A percentile compares a stretch with the other conserved stretches of the same genome.
These are phyloP conservation scores for Chaetomium fimeti DNA, from an alignment of 495 filamentous ascomycete genomes.

Conservation along the genomic window DNA sequence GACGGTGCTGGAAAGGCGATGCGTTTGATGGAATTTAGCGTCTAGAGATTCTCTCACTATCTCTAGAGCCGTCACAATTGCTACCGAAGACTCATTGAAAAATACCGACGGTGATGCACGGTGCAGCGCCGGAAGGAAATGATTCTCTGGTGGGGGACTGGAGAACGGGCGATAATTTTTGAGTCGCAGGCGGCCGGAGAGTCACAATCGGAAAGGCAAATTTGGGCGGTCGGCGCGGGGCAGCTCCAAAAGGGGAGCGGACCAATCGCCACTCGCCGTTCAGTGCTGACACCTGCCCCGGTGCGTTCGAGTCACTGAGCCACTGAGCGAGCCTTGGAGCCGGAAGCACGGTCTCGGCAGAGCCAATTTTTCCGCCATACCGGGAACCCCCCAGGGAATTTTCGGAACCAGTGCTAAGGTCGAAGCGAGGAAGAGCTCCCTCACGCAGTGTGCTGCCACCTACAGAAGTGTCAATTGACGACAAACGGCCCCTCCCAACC, in stretches of 20 bases:
- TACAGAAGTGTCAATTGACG: conserved; percentile 46
- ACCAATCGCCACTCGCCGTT: conserved; percentile 25
- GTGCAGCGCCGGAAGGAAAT: conserved; percentile 24
- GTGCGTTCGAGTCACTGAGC: not conserved
- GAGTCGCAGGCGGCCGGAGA: conserved; percentile 22
- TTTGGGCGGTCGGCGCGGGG: conserved; percentile 26
- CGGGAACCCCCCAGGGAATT: conserved; percentile 38
- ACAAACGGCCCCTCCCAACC: conserved; percentile 51
- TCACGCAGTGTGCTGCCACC: conserved; percentile 32
- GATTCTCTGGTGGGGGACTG: conserved; percentile 36
- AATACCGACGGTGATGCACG: conserved; percentile 17
- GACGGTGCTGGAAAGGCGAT: conserved; percentile 11
- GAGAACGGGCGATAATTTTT: conserved; percentile 26
- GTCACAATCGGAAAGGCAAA: conserved; percentile 16
- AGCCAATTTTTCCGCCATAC: conserved; percentile 37
- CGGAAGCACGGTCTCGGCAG: conserved; percentile 29
- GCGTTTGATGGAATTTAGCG: conserved; percentile 38
- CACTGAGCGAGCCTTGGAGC: not conserved
- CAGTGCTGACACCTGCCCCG: conserved; percentile 23
- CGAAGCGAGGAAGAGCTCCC: conserved; percentile 33
- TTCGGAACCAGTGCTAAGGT: conserved; percentile 32
- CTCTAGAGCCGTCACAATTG: conserved; percentile 66
- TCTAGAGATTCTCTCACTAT: conserved; percentile 68
- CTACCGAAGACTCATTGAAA: conserved; percentile 63
- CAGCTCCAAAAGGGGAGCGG: conserved; percentile 16